These are phyloP conservation scores for Metschnikowia corniflorae DNA, from an alignment of 805 yeast species.

Conservation along the genomic window DNA sequence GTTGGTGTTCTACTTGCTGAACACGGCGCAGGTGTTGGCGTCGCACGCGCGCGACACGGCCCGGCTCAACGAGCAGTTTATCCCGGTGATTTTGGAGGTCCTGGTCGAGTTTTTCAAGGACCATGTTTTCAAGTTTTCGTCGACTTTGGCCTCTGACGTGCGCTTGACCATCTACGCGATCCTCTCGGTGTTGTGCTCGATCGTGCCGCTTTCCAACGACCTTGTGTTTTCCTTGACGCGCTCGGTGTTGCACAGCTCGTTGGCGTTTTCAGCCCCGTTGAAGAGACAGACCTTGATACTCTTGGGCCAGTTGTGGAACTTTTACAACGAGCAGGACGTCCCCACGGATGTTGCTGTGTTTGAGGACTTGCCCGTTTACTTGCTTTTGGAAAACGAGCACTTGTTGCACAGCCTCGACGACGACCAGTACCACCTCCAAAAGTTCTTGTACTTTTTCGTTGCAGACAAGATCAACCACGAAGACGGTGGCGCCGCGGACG, in stretches of 20 bases:
- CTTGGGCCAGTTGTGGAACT: slow-evolving; percentile 41
- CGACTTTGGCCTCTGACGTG: slow-evolving; percentile 43
- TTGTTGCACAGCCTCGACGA: slow-evolving; percentile 15
- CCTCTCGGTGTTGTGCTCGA: slow-evolving; percentile 70
- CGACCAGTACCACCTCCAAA: slow-evolving; percentile 29
- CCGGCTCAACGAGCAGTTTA: slow-evolving; percentile 43
- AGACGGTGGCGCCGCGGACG: slow-evolving; percentile 17
- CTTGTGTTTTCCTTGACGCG: slow-evolving; percentile 32
- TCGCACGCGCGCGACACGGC: slow-evolving; percentile 48
- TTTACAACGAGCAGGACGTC: slow-evolving; percentile 17
- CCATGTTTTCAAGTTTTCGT: slow-evolving; percentile 15
- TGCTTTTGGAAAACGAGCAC: slow-evolving; percentile 8
- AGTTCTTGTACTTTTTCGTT: slow-evolving; percentile 30
- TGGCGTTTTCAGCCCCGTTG: slow-evolving; percentile 19
- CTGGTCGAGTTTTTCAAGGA: slow-evolving; percentile 50
- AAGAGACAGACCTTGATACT: slow-evolving; percentile 35
- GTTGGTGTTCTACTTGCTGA: slow-evolving; percentile 74
- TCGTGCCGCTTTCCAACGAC: slow-evolving; percentile 52
- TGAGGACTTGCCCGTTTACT: slow-evolving; percentile 7
- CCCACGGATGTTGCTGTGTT: slow-evolving; percentile 20
- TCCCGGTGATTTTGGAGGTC: slow-evolving; percentile 57
- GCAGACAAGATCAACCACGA: slow-evolving; percentile 22
- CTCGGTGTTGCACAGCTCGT: slow-evolving; percentile 27
- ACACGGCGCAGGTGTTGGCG: slow-evolving; percentile 64
- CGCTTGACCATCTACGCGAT: slow-evolving; percentile 84